Percentiles rank a stretch among this genome's conserved stretches.
phyloP scores from a whole-genome alignment of 164 flowering plant species.

The grape (Vitis vinifera) region ASM3070453v1 NC_081807.1:20312001-20312500 shows the following conservation, averaged over 20 bases:
- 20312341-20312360: constrained; percentile 40
- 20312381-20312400: constrained; percentile 51
- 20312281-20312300: constrained; percentile 49
- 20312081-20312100: constrained; percentile 13
- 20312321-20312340: constrained; percentile 62
- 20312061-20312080: constrained; percentile 20
- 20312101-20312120: constrained; percentile 35
- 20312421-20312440: constrained; percentile 46
- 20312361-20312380: constrained; percentile 48
- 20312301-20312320: constrained; percentile 60
- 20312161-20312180: constrained; percentile 39
- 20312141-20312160: constrained; percentile 65
- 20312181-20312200: constrained; percentile 31
- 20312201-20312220: constrained; percentile 55
- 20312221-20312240: constrained; percentile 54
- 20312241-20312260: constrained; percentile 43
- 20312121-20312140: constrained; percentile 56
- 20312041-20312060: constrained; percentile 41
- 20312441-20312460: constrained; percentile 54
- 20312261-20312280: constrained; percentile 41
- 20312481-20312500: constrained; percentile 39
- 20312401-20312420: constrained; percentile 43
- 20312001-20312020: constrained; percentile 24
- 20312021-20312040: constrained; percentile 34
- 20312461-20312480: constrained; percentile 37